phyloP scores from a whole-genome alignment of 163 green algal species.

The Chloromonas sp. region DNA sequence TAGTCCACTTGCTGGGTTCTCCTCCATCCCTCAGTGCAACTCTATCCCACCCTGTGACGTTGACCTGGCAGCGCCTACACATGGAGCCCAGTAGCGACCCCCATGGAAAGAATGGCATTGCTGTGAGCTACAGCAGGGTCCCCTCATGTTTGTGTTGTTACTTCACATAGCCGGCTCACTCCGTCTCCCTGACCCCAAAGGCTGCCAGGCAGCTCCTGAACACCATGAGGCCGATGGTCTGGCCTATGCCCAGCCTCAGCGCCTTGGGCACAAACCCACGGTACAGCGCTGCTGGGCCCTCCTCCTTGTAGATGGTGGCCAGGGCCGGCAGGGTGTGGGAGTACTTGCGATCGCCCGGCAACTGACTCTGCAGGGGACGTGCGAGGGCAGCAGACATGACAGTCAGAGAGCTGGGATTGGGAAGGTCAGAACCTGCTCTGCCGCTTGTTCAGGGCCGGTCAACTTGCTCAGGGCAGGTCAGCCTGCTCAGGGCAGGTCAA shows the following conservation, averaged over 20 bases:
- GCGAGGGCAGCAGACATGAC: background rate
- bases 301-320: slow-evolving; percentile 23
- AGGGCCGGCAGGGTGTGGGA: slow-evolving; percentile 9
- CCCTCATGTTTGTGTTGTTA: too few relatives aligned
- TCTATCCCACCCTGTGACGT: too few relatives aligned
- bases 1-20: too few relatives aligned
- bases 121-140: too few relatives aligned
- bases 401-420: background rate
- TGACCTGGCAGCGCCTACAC: too few relatives aligned
- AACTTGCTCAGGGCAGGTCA: too few relatives aligned
- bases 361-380: slow-evolving; percentile 33
- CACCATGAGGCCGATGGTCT: slow-evolving; percentile 34
- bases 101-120: too few relatives aligned
- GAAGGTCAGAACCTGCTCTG: background rate
- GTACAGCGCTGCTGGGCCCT: slow-evolving; percentile 42
- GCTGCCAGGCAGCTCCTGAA: background rate
- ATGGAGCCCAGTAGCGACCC: too few relatives aligned
- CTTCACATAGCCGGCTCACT: too few relatives aligned
- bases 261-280: slow-evolving; percentile 54
- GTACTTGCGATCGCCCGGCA: slow-evolving; percentile 34
- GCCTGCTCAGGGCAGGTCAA: too few relatives aligned
- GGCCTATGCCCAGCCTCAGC: slow-evolving; percentile 44
- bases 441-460: background rate
- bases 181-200: background rate
- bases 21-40: too few relatives aligned